Evolutionary conservation across 805 yeast species (phyloP).

Genomic region (Zygosaccharomyces lentus): DNA sequence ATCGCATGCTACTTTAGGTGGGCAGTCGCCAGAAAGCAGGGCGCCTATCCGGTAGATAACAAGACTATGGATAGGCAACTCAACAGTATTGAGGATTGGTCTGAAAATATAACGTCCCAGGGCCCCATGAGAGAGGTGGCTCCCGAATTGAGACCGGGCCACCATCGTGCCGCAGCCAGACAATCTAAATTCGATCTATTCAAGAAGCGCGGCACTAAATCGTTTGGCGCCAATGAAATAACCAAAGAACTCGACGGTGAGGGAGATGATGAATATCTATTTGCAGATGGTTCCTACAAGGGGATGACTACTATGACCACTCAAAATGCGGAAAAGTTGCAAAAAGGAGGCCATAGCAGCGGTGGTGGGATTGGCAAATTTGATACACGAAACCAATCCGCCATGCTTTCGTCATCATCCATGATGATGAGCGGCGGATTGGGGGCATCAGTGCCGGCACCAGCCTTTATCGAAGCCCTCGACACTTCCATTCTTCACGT

Average conservation of each 20-base stretch:
- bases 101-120: slow-evolving; percentile 52
- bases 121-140: slow-evolving; percentile 54
- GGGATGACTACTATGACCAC: slow-evolving; percentile 58
- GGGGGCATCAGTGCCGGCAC: slow-evolving; percentile 10
- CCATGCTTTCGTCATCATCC: slow-evolving; percentile 16
- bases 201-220: slow-evolving; percentile 37
- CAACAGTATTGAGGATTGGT: slow-evolving; percentile 78
- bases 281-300: slow-evolving; percentile 16
- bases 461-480: slow-evolving; percentile 40
- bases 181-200: slow-evolving; percentile 34
- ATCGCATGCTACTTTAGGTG: slow-evolving; percentile 89
- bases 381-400: slow-evolving; percentile 10
- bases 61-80: slow-evolving; percentile 60
- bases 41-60: slow-evolving; percentile 60
- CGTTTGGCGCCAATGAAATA: slow-evolving; percentile 18
- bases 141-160: slow-evolving; percentile 47
- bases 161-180: slow-evolving; percentile 27
- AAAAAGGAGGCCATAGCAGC: slow-evolving; percentile 6
- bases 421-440: slow-evolving; percentile 13
- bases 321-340: slow-evolving; percentile 43
- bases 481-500: slow-evolving; percentile 62
- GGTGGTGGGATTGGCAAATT: slow-evolving; percentile 5
- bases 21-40: slow-evolving; percentile 74
- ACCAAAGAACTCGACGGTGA: neutral
- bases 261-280: slow-evolving; percentile 1